Base-by-base conservation (phyloP, 768 basidiomycete species). In the Austroboletus festivus region DNA sequence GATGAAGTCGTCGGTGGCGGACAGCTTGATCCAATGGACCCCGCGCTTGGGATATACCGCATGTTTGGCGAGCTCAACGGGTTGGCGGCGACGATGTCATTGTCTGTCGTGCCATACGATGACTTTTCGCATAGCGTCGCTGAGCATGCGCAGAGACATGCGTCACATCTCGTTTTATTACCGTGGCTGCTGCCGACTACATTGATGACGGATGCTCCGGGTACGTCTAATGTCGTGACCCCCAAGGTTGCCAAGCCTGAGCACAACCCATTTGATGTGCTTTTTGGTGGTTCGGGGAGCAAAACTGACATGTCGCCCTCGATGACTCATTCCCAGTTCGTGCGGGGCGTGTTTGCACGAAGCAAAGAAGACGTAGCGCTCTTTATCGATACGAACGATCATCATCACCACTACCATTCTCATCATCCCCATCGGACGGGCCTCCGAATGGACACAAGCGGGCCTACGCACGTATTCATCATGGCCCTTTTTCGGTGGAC, bases 401-500 rank as follows among this genome's bases (percentile, higher is more conserved):
- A 55, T 9, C 28, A 28, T n/a, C n/a, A n/a, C n/a, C n/a, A n/a
- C n/a, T n/a, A n/a, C n/a, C n/a, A n/a, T n/a, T n/a, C n/a, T n/a
- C n/a, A n/a, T n/a, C n/a, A n/a, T n/a, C 37, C 56, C 41, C 19
- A 2, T 48, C 22, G 64, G 65, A 39, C n/a, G n/a, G n/a, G n/a
- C n/a, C n/a, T n/a, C n/a, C n/a, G n/a, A n/a, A n/a, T n/a, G n/a
- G n/a, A n/a, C n/a, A n/a, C n/a, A n/a, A n/a, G n/a, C n/a, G 69
- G 68, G 34, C 65, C 58, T 9, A 77, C 83, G 59, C 88, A 91
- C 60, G 56, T 97, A 13, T 88, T 92, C 68, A n/a, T n/a, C n/a
- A n/a, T 59, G 96, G 12, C 89, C 92, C 0, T 97, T 97, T 78
- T 89, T 92, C 63, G 95, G 95, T 20, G 95, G 95, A 0, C 87